Evolutionary conservation across 2,329 filamentous ascomycete species (phyloP).

Genomic region (Apiospora saccharicola): DNA sequence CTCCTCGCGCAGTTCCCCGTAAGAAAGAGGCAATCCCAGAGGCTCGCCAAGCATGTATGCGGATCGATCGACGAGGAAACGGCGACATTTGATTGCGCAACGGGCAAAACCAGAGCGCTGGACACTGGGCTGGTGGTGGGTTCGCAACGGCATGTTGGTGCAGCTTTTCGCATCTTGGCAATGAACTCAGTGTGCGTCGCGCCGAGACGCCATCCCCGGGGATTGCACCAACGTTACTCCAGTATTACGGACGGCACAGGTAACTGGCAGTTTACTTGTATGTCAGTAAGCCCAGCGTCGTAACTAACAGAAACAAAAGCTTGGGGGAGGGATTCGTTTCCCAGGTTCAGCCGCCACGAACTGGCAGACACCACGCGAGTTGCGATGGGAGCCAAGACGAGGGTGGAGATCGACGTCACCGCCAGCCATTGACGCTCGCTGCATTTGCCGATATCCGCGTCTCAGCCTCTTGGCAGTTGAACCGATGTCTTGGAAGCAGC

Average conservation of each 20-base stretch:
- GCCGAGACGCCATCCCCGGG: not conserved
- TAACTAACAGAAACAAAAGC: not conserved
- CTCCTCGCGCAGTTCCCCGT: not conserved
- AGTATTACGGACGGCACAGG: not conserved
- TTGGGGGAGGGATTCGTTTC: not conserved
- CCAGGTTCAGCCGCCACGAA: not conserved
- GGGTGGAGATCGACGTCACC: constrained; percentile 21
- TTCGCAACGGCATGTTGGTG: constrained; percentile 1
- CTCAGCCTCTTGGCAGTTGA: not conserved
- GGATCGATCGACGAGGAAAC: not conserved
- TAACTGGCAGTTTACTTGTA: too few relatives aligned
- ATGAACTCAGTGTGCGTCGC: constrained; percentile 3
- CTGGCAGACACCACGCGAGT: not conserved
- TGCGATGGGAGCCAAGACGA: constrained; percentile 18
- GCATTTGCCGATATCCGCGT: constrained; percentile 19
- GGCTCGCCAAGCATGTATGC: not conserved
- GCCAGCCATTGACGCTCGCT: constrained; percentile 5
- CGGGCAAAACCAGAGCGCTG: not conserved
- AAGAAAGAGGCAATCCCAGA: constrained; percentile 5
- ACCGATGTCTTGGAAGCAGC: constrained; percentile 4
- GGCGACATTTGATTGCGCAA: not conserved
- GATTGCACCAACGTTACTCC: not conserved
- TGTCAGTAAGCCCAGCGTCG: constrained; percentile 4
- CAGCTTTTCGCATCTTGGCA: not conserved
- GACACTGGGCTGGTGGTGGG: not conserved